phyloP scores from a whole-genome alignment of 2,329 filamentous ascomycete genomes.

The Colletotrichum incanum region DNA sequence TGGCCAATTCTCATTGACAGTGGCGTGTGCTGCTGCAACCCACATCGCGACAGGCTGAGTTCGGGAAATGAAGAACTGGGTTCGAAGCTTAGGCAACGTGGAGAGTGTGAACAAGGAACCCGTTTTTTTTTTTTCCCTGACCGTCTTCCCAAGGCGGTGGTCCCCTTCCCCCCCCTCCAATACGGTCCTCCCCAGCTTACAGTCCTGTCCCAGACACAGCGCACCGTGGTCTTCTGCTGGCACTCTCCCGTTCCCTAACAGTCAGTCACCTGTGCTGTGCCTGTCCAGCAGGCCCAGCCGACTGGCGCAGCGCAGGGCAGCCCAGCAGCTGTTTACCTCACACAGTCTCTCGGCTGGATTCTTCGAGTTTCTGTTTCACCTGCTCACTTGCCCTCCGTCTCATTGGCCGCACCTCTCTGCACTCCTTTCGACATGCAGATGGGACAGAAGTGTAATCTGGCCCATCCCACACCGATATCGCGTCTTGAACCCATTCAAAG shows the following conservation, averaged over 20 bases:
- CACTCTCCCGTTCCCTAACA: not conserved
- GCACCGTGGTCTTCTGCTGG: not conserved
- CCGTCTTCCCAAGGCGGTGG: not conserved
- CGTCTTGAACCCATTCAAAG: conserved; percentile 22
- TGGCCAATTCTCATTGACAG: conserved; percentile 10
- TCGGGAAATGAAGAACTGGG: not conserved
- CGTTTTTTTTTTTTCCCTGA: not conserved
- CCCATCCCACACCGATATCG: conserved; percentile 19
- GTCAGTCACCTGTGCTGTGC: not conserved
- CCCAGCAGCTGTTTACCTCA: conserved; percentile 23
- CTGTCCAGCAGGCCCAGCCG: not conserved
- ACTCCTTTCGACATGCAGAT: conserved; percentile 44
- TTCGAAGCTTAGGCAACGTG: not conserved
- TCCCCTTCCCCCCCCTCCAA: too few relatives aligned
- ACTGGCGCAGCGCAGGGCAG: not conserved
- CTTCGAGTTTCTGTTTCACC: conserved; percentile 45
- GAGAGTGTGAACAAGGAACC: not conserved
- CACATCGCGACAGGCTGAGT: not conserved
- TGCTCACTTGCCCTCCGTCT: conserved; percentile 20
- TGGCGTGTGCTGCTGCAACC: not conserved
- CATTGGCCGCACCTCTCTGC: conserved; percentile 39
- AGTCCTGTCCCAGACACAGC: not conserved
- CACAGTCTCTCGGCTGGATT: conserved; percentile 35
- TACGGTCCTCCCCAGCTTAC: not conserved
- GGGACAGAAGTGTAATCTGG: conserved; percentile 24